Conservation (phyloP, 2,329 filamentous ascomycete genomes). For the Cladosporium sp. region DNA sequence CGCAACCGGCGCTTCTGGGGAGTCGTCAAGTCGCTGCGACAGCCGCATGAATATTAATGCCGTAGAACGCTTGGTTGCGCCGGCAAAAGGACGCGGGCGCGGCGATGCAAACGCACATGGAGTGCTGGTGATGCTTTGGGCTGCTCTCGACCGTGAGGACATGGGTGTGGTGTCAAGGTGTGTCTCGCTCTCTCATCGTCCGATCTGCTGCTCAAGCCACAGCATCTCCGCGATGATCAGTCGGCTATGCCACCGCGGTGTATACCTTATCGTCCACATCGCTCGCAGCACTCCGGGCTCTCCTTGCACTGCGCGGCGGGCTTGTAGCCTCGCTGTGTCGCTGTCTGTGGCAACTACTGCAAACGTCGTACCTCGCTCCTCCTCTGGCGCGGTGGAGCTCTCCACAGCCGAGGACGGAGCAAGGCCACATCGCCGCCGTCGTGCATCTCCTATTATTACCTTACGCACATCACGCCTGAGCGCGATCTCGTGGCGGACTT, state of each 20-base stretch:
- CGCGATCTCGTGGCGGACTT: background rate
- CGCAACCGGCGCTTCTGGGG: slow-evolving; percentile 9
- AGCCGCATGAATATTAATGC: slow-evolving; percentile 7
- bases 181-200: background rate
- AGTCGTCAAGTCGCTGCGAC: background rate
- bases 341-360: background rate
- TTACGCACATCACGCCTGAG: background rate
- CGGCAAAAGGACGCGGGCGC: slow-evolving; percentile 3
- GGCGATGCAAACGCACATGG: no score
- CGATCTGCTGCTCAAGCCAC: background rate
- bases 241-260: background rate
- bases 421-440: background rate
- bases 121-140: no score
- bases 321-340: no score
- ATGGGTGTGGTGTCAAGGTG: background rate
- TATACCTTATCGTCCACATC: background rate
- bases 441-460: background rate
- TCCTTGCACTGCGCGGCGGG: no score
- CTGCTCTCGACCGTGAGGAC: background rate
- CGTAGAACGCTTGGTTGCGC: background rate
- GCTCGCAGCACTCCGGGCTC: no score
- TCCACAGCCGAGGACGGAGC: background rate
- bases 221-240: background rate
- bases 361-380: no score
- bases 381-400: background rate